These are phyloP conservation scores for Neonectria sp. DNA, from an alignment of 2,329 filamentous ascomycete genomes.

Conservation along the genomic window DNA sequence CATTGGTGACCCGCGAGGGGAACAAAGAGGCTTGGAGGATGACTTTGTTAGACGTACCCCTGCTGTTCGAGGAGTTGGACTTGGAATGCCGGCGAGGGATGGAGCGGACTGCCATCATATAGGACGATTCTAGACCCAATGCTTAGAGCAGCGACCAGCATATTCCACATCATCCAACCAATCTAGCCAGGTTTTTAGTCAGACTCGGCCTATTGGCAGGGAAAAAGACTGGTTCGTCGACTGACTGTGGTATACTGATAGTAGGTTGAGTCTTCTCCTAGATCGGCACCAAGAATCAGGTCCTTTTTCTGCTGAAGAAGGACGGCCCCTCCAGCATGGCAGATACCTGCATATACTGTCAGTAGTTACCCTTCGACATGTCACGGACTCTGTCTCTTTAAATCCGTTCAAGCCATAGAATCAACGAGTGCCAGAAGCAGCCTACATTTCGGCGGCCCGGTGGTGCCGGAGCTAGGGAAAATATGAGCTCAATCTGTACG, in stretches of 20 bases:
- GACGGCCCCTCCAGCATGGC: constrained; percentile 4
- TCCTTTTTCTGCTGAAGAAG: constrained; percentile 3
- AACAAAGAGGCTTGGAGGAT: neutral
- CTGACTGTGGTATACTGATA: constrained; percentile 11
- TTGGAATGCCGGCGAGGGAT: constrained; percentile 4
- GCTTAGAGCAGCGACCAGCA: constrained; percentile 4
- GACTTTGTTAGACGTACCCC: constrained; percentile 4
- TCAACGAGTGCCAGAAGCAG: neutral
- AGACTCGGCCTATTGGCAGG: neutral
- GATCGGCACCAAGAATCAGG: neutral
- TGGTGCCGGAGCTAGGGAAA: neutral
- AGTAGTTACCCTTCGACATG: neutral
- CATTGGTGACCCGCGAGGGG: neutral
- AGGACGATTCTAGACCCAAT: constrained; percentile 1
- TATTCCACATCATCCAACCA: constrained; percentile 9
- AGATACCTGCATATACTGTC: constrained; percentile 5
- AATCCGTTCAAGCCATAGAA: neutral
- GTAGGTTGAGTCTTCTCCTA: constrained; percentile 4
- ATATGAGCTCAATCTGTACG: constrained; percentile 3
- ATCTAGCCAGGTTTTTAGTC: constrained; percentile 2
- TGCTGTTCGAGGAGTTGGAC: neutral
- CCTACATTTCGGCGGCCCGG: constrained; percentile 5
- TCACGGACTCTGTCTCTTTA: neutral
- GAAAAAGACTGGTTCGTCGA: neutral
- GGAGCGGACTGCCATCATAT: constrained; percentile 5